phyloP scores from a whole-genome alignment of 2,329 filamentous ascomycete species.

The Penicillium sp. region DNA sequence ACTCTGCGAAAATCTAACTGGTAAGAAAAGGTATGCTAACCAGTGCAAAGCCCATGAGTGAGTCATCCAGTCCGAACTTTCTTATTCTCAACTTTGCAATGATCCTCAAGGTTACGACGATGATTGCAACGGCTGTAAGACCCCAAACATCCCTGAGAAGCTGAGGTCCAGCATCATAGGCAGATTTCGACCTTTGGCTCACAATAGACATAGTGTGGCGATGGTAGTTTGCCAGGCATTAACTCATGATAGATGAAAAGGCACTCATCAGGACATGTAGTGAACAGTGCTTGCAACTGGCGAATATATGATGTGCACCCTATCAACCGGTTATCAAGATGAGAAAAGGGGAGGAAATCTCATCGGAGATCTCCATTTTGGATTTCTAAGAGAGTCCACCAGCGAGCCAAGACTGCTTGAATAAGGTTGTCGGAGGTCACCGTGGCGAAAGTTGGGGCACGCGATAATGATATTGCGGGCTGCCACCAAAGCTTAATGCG shows the following conservation, averaged over 20 bases:
- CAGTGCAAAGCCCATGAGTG: conserved; percentile 24
- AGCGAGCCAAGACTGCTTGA: not conserved
- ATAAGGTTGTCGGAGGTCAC: conserved; percentile 19
- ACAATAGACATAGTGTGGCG: conserved; percentile 11
- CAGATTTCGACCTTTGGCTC: not conserved
- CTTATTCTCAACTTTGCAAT: conserved; percentile 22
- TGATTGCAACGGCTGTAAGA: conserved; percentile 17
- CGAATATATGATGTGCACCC: conserved; percentile 2
- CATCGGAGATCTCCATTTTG: conserved; percentile 18
- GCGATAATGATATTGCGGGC: conserved; percentile 1
- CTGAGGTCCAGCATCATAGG: conserved; percentile 11
- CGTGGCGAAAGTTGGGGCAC: conserved; percentile 4
- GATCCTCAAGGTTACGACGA: conserved; percentile 19
- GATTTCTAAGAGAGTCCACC: not conserved
- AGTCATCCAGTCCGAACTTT: conserved; percentile 25
- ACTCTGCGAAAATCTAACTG: not conserved
- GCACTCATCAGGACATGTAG: not conserved
- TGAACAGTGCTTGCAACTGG: not conserved
- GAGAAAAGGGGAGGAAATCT: not conserved
- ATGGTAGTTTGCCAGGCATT: not conserved
- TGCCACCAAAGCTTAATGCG: not conserved
- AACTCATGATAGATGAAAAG: not conserved
- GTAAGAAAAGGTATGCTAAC: conserved; percentile 14
- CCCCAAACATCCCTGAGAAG: conserved; percentile 25
- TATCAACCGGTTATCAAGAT: conserved; percentile 10